Base-by-base conservation (phyloP, 2,329 filamentous ascomycete genomes). In the Paecilomyces sp. region DNA sequence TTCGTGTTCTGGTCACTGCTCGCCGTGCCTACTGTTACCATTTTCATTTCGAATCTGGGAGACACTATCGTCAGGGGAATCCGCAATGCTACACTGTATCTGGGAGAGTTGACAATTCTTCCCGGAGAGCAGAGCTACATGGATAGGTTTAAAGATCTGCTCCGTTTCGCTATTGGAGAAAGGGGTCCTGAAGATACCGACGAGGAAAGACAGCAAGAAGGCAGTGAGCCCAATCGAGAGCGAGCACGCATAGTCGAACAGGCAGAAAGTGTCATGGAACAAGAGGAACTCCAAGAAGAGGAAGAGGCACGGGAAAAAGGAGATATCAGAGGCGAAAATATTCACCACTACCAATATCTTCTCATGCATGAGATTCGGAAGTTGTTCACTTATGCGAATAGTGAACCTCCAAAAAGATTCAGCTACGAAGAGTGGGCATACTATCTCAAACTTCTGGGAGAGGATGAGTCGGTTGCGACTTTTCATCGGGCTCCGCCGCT, bases 21-120 rank as follows among this genome's bases (percentile, higher is more conserved):
- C 13, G 74, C 74, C 18, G 67, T 77, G 2, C 74, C 74, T 13
- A 71, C 73, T 2, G 70, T 75, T 53, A 77, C 74, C 0, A 72
- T 77, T 13, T 67, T 77, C n/a, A 73, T 77, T 24, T 73, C 73
- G 8, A 73, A 70, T 50, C 70, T 77, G 41, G 72, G 73, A 9
- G 72, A 75, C 56, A 76, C 73, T 0, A 61, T 77, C 9, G 80
- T 85, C 61, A 82, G 82, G 61, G 72, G 73, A 8, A 79, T 85
- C 68, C 78, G 79, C 24, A 81, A 85, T 55, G 60, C 80, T n/a
- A 83, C 82, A 0, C 78, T 82, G n/a, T 83, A 79, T 75, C 61
- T 84, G 3, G 83, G 81, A 12, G 79, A 81, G 31, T 63, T 84
- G 25, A 85, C 83, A 1, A 77, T 85, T 18, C 67, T 85, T 1